Percentiles rank a stretch among this genome's conserved stretches.
These are phyloP conservation scores for Cytospora chrysosperma DNA, from an alignment of 2,329 filamentous ascomycete species.

Conservation along the genomic window DNA sequence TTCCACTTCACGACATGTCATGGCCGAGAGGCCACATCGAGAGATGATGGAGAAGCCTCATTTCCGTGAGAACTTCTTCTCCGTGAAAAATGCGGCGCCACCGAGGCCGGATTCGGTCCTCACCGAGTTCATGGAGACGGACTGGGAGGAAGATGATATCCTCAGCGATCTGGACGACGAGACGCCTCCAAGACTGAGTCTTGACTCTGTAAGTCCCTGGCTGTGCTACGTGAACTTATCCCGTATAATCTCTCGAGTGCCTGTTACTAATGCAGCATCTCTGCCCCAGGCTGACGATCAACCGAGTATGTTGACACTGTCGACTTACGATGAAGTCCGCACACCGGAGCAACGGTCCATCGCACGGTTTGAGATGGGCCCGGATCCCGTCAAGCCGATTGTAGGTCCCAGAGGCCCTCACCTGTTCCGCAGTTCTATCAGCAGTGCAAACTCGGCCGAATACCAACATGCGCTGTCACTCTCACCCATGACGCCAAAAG, in stretches of 20 bases:
- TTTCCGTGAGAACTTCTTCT: slow-evolving; percentile 60
- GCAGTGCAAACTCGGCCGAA: slow-evolving; percentile 51
- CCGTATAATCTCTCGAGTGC: not conserved
- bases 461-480: slow-evolving; percentile 61
- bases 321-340: slow-evolving; percentile 78
- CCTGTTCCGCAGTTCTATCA: slow-evolving; percentile 72
- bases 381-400: slow-evolving; percentile 62
- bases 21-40: slow-evolving; percentile 41
- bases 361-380: slow-evolving; percentile 24
- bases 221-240: not conserved
- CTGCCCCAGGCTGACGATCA: slow-evolving; percentile 57
- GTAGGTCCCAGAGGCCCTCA: slow-evolving; percentile 84
- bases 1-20: slow-evolving; percentile 34
- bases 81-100: slow-evolving; percentile 50
- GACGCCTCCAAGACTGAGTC: slow-evolving; percentile 64
- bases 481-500: slow-evolving; percentile 71
- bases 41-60: slow-evolving; percentile 54
- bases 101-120: slow-evolving; percentile 66
- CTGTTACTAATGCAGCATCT: slow-evolving; percentile 24
- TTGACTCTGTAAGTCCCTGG: slow-evolving; percentile 64
- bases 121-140: slow-evolving; percentile 77
- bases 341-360: slow-evolving; percentile 54
- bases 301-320: slow-evolving; percentile 80
- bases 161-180: slow-evolving; percentile 57
- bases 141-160: slow-evolving; percentile 65